phyloP scores from a whole-genome alignment of 2,329 filamentous ascomycete genomes.

The Fusarium pseudoanthophilum region DNA sequence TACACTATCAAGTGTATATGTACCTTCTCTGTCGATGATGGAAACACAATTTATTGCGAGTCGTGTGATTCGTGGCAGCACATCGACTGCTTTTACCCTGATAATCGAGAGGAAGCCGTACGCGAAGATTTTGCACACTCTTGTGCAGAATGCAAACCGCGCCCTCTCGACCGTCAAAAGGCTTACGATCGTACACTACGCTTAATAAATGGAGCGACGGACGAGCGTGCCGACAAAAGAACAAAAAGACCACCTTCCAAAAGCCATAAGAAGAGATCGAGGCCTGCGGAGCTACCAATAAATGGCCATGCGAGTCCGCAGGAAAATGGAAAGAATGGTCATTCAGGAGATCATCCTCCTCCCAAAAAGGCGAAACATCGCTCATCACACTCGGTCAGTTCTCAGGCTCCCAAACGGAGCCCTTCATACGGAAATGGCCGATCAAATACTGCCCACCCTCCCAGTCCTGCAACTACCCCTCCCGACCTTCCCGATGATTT shows the following conservation, averaged over 20 bases:
- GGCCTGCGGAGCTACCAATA: slow-evolving; percentile 72
- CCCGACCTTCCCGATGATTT: slow-evolving; percentile 72
- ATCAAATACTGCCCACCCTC: slow-evolving; percentile 66
- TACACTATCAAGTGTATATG: slow-evolving; percentile 99
- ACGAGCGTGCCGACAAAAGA: slow-evolving; percentile 73
- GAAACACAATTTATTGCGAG: slow-evolving; percentile 97
- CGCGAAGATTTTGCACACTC: slow-evolving; percentile 80
- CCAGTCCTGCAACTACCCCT: slow-evolving; percentile 82
- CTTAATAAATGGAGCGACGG: slow-evolving; percentile 58
- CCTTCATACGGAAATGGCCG: slow-evolving; percentile 73
- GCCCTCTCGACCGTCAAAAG: slow-evolving; percentile 76
- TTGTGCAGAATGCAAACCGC: slow-evolving; percentile 88
- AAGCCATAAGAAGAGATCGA: slow-evolving; percentile 87
- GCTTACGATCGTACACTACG: slow-evolving; percentile 79
- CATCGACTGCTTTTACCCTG: slow-evolving; percentile 92
- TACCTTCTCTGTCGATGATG: slow-evolving; percentile 92
- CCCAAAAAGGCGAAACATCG: slow-evolving; percentile 88
- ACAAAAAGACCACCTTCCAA: slow-evolving; percentile 80
- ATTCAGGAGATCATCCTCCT: slow-evolving; percentile 64
- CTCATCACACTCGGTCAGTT: slow-evolving; percentile 78
- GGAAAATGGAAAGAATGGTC: slow-evolving; percentile 62
- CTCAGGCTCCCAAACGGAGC: slow-evolving; percentile 72
- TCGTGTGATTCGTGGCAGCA: slow-evolving; percentile 98
- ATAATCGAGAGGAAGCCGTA: slow-evolving; percentile 77
- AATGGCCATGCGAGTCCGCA: slow-evolving; percentile 73